These are phyloP conservation scores for Sordariomycetes sp. DNA, from an alignment of 2,329 filamentous ascomycete genomes.

Conservation along the genomic window DNA sequence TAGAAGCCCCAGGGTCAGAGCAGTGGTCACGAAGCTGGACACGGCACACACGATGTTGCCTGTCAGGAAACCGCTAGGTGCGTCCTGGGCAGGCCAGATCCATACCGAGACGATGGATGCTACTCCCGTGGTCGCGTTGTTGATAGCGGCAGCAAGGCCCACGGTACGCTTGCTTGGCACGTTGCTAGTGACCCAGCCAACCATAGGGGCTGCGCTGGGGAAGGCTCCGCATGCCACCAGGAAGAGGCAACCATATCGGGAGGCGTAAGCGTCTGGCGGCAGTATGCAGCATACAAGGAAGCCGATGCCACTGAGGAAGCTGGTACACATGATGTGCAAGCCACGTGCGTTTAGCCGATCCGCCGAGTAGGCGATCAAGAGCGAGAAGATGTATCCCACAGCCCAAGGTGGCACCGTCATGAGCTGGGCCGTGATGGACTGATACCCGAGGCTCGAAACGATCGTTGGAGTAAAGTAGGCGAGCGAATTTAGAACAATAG, in stretches of 20 bases:
- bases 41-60: too few species aligned
- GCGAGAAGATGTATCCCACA: slow-evolving; percentile 35
- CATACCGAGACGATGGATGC: slow-evolving; percentile 63
- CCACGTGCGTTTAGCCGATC: slow-evolving; percentile 41
- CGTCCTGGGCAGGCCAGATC: slow-evolving; percentile 60
- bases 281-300: slow-evolving; percentile 54
- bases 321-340: background rate
- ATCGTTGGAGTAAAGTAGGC: too few species aligned
- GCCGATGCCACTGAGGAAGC: slow-evolving; percentile 8
- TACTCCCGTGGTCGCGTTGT: slow-evolving; percentile 53
- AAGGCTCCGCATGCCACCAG: slow-evolving; percentile 56
- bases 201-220: slow-evolving; percentile 54
- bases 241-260: slow-evolving; percentile 57
- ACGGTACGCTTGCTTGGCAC: slow-evolving; percentile 51
- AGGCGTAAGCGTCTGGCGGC: slow-evolving; percentile 42
- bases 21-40: too few species aligned
- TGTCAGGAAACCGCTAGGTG: slow-evolving; percentile 50
- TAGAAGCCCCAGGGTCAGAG: too few species aligned
- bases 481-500: too few species aligned
- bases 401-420: slow-evolving; percentile 56
- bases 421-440: too few species aligned
- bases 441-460: too few species aligned
- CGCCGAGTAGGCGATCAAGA: slow-evolving; percentile 42
- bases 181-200: slow-evolving; percentile 60
- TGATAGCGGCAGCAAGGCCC: slow-evolving; percentile 58